Evolutionary conservation across 2,329 filamentous ascomycete genomes (phyloP), one percentile per base, ranked within the genome.

Genomic region (Lasiodiplodia sp.): DNA sequence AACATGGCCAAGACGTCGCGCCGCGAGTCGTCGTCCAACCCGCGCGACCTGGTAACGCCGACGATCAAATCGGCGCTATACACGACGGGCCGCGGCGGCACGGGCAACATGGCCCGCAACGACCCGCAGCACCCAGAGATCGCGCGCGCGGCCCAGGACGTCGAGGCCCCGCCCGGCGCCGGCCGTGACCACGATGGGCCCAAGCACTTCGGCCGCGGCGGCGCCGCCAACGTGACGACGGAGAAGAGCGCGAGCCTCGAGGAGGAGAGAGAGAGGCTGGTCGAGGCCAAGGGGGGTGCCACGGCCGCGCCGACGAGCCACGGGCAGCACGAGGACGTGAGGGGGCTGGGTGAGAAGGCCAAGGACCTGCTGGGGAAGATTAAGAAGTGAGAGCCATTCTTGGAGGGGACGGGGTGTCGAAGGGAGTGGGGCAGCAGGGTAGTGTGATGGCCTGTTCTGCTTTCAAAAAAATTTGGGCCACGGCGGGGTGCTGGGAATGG

Each of bases 61-160:
- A 91, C 88, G 14, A 88, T 98, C 77, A 97, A 96, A 83, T 87
- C 87, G 57, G 83, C 91, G n/a, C 85, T 92, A 72, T 94, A 95
- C 77, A 97, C 94, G 23, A 97, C 94, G 3, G 94, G 94, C 68
- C 92, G 94, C 64, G 94, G 94, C 68, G 94, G 94, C 70, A 90
- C 88, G 4, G 94, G 94, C 70, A 97, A 97, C 83, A 97, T 97
- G 91, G 89, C 91, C 58, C 90, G 91, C 77, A 88, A 88, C 71
- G 91, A 96, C 74, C 88, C 90, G 3, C 82, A 85, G 52, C 88
- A 83, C 71, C 86, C 88, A 10, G 85, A 87, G 71, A 77, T 92
- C 77, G 93, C 94, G 44, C 91, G 94, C 71, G 85, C 88, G 67
- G 90, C 90, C 52, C 95, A 98, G 80, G 94, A 97, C 75, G 92